Base-by-base conservation (phyloP, 140 eudicot species). In the Bidens hawaiensis region DNA sequence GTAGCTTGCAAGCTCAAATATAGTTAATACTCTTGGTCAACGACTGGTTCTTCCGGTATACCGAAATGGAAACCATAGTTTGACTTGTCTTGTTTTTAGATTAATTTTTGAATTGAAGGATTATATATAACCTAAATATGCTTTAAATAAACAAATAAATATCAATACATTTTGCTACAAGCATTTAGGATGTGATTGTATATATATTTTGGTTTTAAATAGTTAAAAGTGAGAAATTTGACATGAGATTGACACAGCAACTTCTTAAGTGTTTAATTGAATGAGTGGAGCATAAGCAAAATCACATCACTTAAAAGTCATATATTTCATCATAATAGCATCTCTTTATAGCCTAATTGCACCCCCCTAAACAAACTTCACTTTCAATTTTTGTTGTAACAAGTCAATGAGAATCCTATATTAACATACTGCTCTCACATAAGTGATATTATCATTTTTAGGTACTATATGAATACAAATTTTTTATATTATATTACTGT, bases 251-350 rank as follows among this genome's bases (percentile, higher is more conserved):
- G 56, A 49, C 56, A 49, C 56, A 49, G 22, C 56, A 21, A 49
- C 56, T 22, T 49, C 16, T 12, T 16, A 9, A 38, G 3, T 38
- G 45, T 38, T n/a, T 38, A 38, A 38, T 38, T 21, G 24, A 49
- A 49, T 49, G 56, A 49, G 56, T 49, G 15, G 56, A 49, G 56
- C 22, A 22, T 22, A 49, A 49, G 56, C 56, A 49, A 49, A 49
- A 49, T 49, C 56, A 49, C 30, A 49, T 12, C 17, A 17, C 12
- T 13, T 46, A 46, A n/a, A 19, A 22, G 56, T 49, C 56, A 22
- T 30, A 19, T 6, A 19, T 49, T 22, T 49, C 30, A 49, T 49
- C 56, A 49, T 22, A 49, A 49, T 49, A 22, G 4, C 24, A 49
- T 21, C 28, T 49, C 13, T 49, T 22, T 49, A 6, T 49, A 22